A percentile compares a stretch with the other conserved stretches of the same genome.
Conservation (phyloP, 2,329 filamentous ascomycete genomes). For the Penicillium sp. region DNA sequence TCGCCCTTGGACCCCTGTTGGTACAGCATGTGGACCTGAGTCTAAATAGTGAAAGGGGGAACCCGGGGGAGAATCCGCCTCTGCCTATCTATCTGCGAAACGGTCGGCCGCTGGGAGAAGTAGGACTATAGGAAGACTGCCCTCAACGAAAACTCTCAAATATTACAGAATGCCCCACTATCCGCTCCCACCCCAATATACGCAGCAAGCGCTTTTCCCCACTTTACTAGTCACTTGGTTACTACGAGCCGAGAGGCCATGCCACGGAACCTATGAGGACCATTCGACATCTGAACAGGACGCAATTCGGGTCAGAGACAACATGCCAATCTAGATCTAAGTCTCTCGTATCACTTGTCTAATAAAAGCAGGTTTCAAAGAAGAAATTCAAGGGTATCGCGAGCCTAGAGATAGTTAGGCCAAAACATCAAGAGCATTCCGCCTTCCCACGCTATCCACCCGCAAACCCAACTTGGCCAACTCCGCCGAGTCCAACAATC, state of each 20-base stretch:
- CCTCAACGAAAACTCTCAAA: too few relatives aligned
- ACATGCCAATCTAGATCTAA: not conserved
- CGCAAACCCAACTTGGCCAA: conserved; percentile 38
- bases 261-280: too few relatives aligned
- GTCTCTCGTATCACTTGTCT: not conserved
- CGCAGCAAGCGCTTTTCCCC: too few relatives aligned
- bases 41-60: not conserved
- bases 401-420: not conserved
- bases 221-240: too few relatives aligned
- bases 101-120: too few relatives aligned
- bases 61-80: too few relatives aligned
- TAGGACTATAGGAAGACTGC: too few relatives aligned
- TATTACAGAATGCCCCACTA: too few relatives aligned
- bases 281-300: too few relatives aligned
- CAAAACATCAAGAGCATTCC: not conserved
- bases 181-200: too few relatives aligned
- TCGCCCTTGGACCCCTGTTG: not conserved
- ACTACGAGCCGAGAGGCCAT: too few relatives aligned
- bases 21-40: not conserved
- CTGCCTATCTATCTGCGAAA: too few relatives aligned
- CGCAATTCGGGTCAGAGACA: not conserved
- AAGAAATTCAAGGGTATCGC: conserved; percentile 4
- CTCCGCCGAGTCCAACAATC: conserved; percentile 34
- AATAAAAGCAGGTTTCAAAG: not conserved
- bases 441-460: conserved; percentile 34